phyloP scores from a whole-genome alignment of 148 eudicot species.

The Rhododendron ovatum region DNA sequence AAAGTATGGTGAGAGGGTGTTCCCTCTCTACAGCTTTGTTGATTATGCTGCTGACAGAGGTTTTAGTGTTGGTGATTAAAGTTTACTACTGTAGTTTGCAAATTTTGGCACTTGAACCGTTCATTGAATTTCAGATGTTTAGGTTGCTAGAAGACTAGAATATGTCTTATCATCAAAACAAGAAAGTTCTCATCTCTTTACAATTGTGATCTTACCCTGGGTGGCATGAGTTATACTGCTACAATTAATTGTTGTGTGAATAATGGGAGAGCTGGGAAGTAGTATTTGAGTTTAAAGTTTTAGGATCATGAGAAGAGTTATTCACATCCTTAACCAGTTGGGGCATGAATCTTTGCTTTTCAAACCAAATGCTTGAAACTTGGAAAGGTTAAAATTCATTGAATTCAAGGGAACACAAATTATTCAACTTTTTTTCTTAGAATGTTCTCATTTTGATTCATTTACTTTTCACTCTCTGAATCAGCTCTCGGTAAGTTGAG shows the following conservation, averaged over 20 bases:
- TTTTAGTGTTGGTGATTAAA: slow-evolving; percentile 43
- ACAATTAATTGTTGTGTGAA: neutral
- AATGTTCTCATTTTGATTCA: neutral
- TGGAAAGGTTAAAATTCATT: too few relatives aligned
- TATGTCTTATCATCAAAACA: neutral
- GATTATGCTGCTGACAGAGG: slow-evolving; percentile 94
- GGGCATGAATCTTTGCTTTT: neutral
- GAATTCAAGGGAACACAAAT: neutral
- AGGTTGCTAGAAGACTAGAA: neutral
- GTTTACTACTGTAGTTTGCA: neutral
- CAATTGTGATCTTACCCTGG: neutral
- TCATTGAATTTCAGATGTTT: neutral
- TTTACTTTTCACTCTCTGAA: neutral
- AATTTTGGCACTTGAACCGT: neutral
- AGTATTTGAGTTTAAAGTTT: neutral
- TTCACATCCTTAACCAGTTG: neutral
- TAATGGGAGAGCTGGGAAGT: too few relatives aligned
- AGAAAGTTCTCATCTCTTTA: neutral
- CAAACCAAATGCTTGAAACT: neutral
- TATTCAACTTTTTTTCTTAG: too few relatives aligned
- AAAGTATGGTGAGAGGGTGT: slow-evolving; percentile 69
- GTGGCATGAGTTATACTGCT: neutral
- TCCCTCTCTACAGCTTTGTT: slow-evolving; percentile 76
- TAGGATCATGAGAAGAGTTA: neutral
- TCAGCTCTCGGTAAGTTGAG: too few relatives aligned